Evolutionary conservation across 2,329 filamentous ascomycete genomes (phyloP).

Genomic region (Calonectria pteridis): DNA sequence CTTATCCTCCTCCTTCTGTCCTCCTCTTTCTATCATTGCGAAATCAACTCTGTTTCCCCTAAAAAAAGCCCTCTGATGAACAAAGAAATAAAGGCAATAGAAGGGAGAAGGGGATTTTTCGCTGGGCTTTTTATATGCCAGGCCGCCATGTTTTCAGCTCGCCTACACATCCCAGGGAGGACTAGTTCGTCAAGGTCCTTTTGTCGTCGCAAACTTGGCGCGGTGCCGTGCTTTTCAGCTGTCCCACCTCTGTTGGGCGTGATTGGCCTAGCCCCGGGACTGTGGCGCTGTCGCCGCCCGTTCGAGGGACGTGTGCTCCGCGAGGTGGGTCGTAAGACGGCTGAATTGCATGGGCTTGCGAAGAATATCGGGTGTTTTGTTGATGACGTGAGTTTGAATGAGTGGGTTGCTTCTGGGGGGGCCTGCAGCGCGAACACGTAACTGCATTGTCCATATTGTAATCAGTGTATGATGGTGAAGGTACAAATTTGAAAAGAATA

Average conservation of each 20-base stretch:
- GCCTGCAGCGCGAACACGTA: background rate
- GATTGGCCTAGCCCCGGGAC: conserved; percentile 14
- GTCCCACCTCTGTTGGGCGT: background rate
- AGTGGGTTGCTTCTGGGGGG: background rate
- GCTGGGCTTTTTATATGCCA: background rate
- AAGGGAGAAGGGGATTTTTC: background rate
- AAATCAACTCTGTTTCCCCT: background rate
- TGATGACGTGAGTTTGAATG: background rate
- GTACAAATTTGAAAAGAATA: background rate
- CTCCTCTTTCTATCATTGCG: background rate
- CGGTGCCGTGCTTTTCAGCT: conserved; percentile 23
- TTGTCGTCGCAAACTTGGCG: conserved; percentile 12
- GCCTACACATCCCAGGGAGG: conserved; percentile 2
- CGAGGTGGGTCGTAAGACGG: conserved; percentile 20
- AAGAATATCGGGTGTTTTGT: background rate
- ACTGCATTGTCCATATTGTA: background rate
- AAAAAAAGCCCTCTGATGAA: background rate
- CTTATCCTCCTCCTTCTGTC: background rate
- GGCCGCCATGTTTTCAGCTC: background rate
- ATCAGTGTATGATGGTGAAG: background rate
- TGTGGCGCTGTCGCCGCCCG: conserved; percentile 13
- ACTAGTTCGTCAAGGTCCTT: conserved; percentile 14
- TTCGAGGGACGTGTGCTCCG: background rate
- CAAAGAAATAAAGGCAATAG: background rate
- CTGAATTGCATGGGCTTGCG: conserved; percentile 13